Evolutionary conservation across 2,329 filamentous ascomycete genomes (phyloP), one percentile per base, ranked within the genome.

Genomic region (Drechslerella coelobrocha): DNA sequence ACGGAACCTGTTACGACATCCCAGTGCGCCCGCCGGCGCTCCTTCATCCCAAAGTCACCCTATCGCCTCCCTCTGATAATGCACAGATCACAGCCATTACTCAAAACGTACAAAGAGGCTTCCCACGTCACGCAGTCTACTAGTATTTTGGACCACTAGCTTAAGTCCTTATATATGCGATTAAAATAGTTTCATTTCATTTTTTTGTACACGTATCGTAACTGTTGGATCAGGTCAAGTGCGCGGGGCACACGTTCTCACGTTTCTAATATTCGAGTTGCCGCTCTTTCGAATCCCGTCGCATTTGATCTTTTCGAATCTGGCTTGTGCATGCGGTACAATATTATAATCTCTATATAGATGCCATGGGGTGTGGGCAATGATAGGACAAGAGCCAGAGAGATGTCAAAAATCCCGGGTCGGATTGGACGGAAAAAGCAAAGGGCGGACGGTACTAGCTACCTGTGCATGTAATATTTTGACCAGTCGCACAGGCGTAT

Each of bases 351-450:
- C 47, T 43, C 29, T 23, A 51, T 3, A n/a, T 23, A 19, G 21
- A 39, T 62, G 65, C 62, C n/a, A n/a, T n/a, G n/a, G n/a, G n/a
- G 63, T 50, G 65, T 69, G 56, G 56, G 43, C 29, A 55, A 61
- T 56, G 63, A 69, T 69, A 59, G 63, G 57, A 69, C 29, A 61
- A 51, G 56, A 57, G 17, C 2, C 12, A 14, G 12, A 45, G 56
- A 10, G 47, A 50, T 45, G 23, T 39, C 34, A n/a, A 52, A 66
- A 59, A 45, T 62, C 43, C 51, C 61, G 60, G 57, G 59, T 19
- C 23, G n/a, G 2, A 45, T 24, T 52, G n/a, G 2, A 19, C 14
- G 51, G 31, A 59, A 59, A 65, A 65, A 65, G 61, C 61, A 65
- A 65, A 56, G 12, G 43, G 4, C 5, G 23, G 7, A 39, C 17